A percentile compares a stretch with the other conserved stretches of the same genome.
These are phyloP conservation scores for Favolaschia claudopus DNA, from an alignment of 768 basidiomycete genomes.

Conservation along the genomic window DNA sequence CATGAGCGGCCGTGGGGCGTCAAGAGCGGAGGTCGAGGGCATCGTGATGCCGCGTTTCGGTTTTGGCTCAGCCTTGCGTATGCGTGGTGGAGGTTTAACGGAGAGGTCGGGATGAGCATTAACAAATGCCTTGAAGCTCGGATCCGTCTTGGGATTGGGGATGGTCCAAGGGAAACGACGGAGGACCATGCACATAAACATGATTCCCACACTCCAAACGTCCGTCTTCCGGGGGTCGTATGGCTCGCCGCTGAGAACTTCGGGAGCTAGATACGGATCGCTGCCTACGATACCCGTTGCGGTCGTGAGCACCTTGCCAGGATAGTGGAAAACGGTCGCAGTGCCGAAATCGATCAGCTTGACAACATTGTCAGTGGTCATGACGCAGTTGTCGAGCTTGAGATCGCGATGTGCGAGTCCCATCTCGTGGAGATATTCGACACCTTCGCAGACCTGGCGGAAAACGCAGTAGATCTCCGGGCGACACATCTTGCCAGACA, in stretches of 20 bases:
- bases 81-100: slow-evolving; percentile 52
- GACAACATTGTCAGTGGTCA: slow-evolving; percentile 93
- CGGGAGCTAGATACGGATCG: slow-evolving; percentile 98
- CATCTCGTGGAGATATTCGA: slow-evolving; percentile 97
- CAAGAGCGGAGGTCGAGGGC: slow-evolving; percentile 36
- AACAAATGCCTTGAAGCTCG: slow-evolving; percentile 91
- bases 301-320: slow-evolving; percentile 81
- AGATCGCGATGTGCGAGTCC: slow-evolving; percentile 98
- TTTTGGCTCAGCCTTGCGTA: slow-evolving; percentile 26
- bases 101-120: slow-evolving; percentile 90
- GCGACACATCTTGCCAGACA: slow-evolving; percentile 98
- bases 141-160: slow-evolving; percentile 92
- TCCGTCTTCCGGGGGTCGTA: slow-evolving; percentile 99
- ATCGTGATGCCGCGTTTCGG: slow-evolving; percentile 46
- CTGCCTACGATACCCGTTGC: slow-evolving; percentile 95
- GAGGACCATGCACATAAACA: slow-evolving; percentile 99
- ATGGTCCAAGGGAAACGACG: slow-evolving; percentile 99
- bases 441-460: slow-evolving; percentile 97
- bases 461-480: slow-evolving; percentile 99
- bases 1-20: slow-evolving; percentile 32
- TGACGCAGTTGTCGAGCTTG: slow-evolving; percentile 99
- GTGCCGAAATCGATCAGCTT: slow-evolving; percentile 99
- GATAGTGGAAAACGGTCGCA: slow-evolving; percentile 99
- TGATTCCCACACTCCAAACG: slow-evolving; percentile 98
- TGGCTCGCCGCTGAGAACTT: slow-evolving; percentile 79